phyloP scores from a whole-genome alignment of 1,284 basidiomycete genomes.

The Pseudozyma hubeiensis region DNA sequence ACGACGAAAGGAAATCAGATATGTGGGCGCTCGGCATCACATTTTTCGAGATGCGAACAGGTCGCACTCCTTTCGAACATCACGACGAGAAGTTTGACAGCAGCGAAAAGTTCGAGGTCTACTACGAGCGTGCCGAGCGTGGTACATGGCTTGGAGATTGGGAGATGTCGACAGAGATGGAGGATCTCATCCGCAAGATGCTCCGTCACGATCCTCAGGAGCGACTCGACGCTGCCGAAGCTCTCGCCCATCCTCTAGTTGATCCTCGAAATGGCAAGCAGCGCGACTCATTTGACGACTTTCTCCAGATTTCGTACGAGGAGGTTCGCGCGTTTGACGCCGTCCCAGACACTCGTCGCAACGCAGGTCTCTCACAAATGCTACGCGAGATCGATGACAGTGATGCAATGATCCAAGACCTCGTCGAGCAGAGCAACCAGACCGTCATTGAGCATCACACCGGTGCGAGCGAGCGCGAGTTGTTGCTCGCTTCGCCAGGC shows the following conservation, averaged over 20 bases:
- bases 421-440: constrained; percentile 19
- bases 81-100: constrained; percentile 51
- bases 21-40: constrained; percentile 62
- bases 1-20: constrained; percentile 58
- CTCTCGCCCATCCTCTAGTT: constrained; percentile 39
- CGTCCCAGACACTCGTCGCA: neutral
- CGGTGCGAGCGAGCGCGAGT: neutral
- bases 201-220: constrained; percentile 34
- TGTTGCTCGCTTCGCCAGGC: constrained; percentile 27
- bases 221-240: constrained; percentile 44
- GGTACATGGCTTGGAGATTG: constrained; percentile 51
- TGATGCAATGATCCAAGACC: constrained; percentile 30
- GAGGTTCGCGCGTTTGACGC: neutral
- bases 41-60: constrained; percentile 62
- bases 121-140: constrained; percentile 51
- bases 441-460: neutral
- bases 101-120: constrained; percentile 52
- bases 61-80: constrained; percentile 59
- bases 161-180: constrained; percentile 39
- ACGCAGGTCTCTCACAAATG: neutral
- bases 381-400: constrained; percentile 18
- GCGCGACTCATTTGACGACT: constrained; percentile 42
- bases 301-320: constrained; percentile 37
- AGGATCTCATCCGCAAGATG: constrained; percentile 54
- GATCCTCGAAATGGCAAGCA: constrained; percentile 19